Base-by-base conservation (phyloP, 2,329 filamentous ascomycete species). In the Lojkania enalia region DNA sequence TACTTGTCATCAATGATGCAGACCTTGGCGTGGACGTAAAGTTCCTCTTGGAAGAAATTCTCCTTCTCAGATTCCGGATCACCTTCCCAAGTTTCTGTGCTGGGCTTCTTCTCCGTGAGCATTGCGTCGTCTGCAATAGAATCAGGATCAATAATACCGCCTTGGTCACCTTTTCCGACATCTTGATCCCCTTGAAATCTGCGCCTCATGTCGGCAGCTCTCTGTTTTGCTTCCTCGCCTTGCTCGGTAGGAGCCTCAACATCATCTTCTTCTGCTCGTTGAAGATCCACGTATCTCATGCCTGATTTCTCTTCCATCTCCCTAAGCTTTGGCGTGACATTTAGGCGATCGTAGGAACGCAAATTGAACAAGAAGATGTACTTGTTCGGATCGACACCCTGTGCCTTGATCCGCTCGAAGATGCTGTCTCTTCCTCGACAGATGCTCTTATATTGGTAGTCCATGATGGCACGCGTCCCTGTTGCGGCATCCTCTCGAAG, bases 371-470 rank as follows among this genome's bases (percentile, higher is more conserved):
- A 80, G 71, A 95, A 96, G 21, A 99, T 84, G 70, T 97, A 81
- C 48, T 96, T 72, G 57, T 51, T 49, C 0, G 91, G 90, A 57
- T 96, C 84, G 1, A 94, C 81, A 1, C 88, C 90, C 51, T 87
- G 77, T 5, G 81, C 82, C 45, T 77, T 76, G 46, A 96, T 83
- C 63, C 87, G 85, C 29, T 82, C 90, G 58, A 87, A 94, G 40
- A 99, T 97, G 3, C 90, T 96, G 64, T 97, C 78, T 52, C 95
- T 86, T 4, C 94, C 94, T 33, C 94, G 86, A 62, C 87, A 89
- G 54, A 99, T 95, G 0, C 90, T 95, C 71, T 95, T 95, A 77
- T 94, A 99, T 66, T 97, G 94, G 63, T 96, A 97, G 66, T 97
- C 91, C 90, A 99, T 97, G 61, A 97, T 99, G 9, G 91, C 92